Percentiles rank a stretch among this genome's conserved stretches.
These are phyloP conservation scores for Solanum etuberosum DNA, from an alignment of 257 asterid genomes.

Conservation along the genomic window DNA sequence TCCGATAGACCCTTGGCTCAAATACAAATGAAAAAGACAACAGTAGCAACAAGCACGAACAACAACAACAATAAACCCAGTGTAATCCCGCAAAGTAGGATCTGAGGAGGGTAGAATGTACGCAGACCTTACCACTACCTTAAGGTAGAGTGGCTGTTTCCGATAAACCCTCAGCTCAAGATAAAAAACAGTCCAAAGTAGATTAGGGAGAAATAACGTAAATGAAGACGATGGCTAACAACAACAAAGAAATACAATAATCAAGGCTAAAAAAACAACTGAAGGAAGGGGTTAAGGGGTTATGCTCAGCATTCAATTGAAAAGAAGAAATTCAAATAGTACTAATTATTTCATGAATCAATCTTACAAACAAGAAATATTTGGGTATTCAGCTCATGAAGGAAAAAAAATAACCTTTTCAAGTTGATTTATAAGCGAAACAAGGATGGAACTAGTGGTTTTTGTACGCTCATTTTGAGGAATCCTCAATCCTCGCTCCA, in stretches of 20 bases:
- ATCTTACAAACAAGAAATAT: not conserved
- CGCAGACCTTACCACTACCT: too few species aligned
- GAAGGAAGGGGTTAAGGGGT: not conserved
- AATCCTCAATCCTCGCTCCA: conserved; percentile 89
- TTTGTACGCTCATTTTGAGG: conserved; percentile 80
- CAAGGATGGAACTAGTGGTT: conserved; percentile 63
- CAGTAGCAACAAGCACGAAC: not conserved
- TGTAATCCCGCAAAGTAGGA: too few species aligned
- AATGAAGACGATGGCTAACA: too few species aligned
- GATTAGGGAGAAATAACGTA: too few species aligned
- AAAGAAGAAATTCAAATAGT: not conserved
- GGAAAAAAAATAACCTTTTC: conserved; percentile 48
- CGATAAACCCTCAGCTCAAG: too few species aligned
- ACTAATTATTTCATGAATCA: not conserved
- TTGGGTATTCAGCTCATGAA: not conserved
- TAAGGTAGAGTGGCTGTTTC: too few species aligned
- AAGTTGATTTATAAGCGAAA: conserved; percentile 85
- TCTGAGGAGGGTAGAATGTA: too few species aligned
- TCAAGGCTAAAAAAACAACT: not conserved
- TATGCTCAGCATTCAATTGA: not conserved
- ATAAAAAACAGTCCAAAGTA: too few species aligned
- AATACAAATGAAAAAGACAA: not conserved
- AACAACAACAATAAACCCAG: not conserved
- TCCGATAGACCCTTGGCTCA: not conserved
- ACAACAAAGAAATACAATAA: not conserved